Conservation (phyloP, 2,329 filamentous ascomycete genomes). For the Karstenula rhodostoma region DNA sequence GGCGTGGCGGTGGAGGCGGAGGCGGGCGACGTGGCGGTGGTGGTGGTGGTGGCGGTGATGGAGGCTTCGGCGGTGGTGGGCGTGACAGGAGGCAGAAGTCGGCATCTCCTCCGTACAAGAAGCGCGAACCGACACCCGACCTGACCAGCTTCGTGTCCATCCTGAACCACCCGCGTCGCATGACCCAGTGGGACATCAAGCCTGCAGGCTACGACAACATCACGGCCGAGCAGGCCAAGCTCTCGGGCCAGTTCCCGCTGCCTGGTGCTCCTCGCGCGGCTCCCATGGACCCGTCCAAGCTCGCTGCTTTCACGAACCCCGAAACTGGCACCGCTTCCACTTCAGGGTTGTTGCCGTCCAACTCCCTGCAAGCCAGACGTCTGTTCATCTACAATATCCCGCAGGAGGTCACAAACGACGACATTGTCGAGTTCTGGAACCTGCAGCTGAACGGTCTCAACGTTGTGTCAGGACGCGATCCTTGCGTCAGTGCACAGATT, state of each 20-base stretch:
- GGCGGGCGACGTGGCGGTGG: slow-evolving; percentile 30
- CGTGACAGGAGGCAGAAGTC: slow-evolving; percentile 73
- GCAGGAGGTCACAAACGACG: slow-evolving; percentile 74
- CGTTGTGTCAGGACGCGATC: slow-evolving; percentile 82
- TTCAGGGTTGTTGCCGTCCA: slow-evolving; percentile 87
- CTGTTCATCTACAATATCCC: slow-evolving; percentile 88
- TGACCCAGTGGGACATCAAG: slow-evolving; percentile 99
- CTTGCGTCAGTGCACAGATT: slow-evolving; percentile 84
- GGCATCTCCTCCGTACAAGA: slow-evolving; percentile 79
- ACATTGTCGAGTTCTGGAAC: slow-evolving; percentile 87
- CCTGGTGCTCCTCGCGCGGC: slow-evolving; percentile 94
- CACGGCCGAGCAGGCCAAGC: slow-evolving; percentile 96
- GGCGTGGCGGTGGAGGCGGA: slow-evolving; percentile 49
- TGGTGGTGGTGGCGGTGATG: slow-evolving; percentile 38
- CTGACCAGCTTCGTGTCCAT: slow-evolving; percentile 85
- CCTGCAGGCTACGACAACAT: slow-evolving; percentile 98
- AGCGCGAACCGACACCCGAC: slow-evolving; percentile 94
- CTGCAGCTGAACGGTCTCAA: slow-evolving; percentile 97
- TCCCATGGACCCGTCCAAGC: slow-evolving; percentile 90
- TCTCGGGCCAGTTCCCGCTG: slow-evolving; percentile 98
- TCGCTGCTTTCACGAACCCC: slow-evolving; percentile 96
- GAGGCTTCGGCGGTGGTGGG: slow-evolving; percentile 42
- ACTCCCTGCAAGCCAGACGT: slow-evolving; percentile 92
- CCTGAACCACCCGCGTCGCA: slow-evolving; percentile 83
- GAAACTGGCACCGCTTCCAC: slow-evolving; percentile 75